A percentile compares a stretch with the other conserved stretches of the same genome.
phyloP scores from a whole-genome alignment of 129 eudicot genomes.

The Lactuca saligna region DNA sequence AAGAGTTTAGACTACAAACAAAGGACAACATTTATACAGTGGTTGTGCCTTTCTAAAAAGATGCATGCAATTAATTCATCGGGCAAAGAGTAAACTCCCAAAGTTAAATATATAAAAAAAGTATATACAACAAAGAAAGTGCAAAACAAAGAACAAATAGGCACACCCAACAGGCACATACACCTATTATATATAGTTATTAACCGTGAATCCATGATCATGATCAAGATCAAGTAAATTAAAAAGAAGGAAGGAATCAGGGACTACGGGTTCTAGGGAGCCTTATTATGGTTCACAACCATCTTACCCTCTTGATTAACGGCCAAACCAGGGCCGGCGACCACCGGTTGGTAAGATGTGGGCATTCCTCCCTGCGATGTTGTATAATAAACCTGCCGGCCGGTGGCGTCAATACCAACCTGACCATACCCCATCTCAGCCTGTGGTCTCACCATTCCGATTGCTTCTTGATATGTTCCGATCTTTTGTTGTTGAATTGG shows the following conservation, averaged over 20 bases:
- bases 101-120: background rate
- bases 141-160: conserved; percentile 2
- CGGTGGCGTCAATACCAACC: conserved; percentile 42
- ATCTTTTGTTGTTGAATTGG: conserved; percentile 31
- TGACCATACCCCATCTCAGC: conserved; percentile 36
- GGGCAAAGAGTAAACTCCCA: background rate
- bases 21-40: background rate
- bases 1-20: background rate
- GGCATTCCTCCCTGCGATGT: conserved; percentile 31
- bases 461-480: conserved; percentile 38
- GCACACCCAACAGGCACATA: conserved; percentile 16
- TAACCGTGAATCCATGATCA: conserved; percentile 6
- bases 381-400: conserved; percentile 46
- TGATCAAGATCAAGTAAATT: background rate
- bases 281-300: conserved; percentile 29
- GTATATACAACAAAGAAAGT: conserved; percentile 10
- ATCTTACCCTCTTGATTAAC: conserved; percentile 31
- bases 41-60: background rate
- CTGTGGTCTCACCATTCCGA: conserved; percentile 39
- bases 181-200: conserved; percentile 1
- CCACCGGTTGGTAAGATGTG: conserved; percentile 38
- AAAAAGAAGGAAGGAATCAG: background rate
- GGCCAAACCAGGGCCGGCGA: conserved; percentile 27
- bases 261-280: background rate
- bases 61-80: no score